Evolutionary conservation across 805 yeast species (phyloP).

Genomic region (Myxozyma neglecta): DNA sequence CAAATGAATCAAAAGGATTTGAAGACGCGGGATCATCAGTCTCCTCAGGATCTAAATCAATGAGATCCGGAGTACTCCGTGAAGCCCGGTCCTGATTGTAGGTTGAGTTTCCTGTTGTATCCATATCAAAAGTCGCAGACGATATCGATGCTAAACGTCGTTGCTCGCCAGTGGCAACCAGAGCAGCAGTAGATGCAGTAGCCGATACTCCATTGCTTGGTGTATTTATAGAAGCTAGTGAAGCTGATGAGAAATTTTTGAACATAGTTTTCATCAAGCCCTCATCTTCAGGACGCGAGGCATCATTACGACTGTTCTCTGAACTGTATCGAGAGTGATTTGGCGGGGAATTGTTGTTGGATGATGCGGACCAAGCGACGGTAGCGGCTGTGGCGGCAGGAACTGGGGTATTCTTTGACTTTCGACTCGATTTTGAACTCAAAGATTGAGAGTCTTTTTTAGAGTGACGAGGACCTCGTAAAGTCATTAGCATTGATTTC

Average conservation of each 20-base stretch:
- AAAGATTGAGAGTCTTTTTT: slow-evolving; percentile 11
- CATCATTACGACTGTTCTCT: not conserved
- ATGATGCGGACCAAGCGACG: slow-evolving; percentile 17
- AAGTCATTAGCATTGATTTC: slow-evolving; percentile 30
- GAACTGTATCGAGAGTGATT: slow-evolving; percentile 2
- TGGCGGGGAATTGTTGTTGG: slow-evolving; percentile 7
- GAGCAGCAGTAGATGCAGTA: slow-evolving; percentile 4
- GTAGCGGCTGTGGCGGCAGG: slow-evolving; percentile 27
- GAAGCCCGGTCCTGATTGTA: slow-evolving; percentile 16
- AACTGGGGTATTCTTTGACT: not conserved
- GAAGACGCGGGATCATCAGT: not conserved
- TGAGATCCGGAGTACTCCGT: not conserved
- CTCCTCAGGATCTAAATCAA: not conserved
- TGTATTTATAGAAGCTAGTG: slow-evolving; percentile 5
- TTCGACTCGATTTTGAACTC: not conserved
- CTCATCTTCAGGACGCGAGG: slow-evolving; percentile 14
- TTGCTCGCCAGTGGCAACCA: not conserved
- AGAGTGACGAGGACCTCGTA: slow-evolving; percentile 22
- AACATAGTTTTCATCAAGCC: slow-evolving; percentile 15
- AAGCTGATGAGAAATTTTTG: slow-evolving; percentile 23
- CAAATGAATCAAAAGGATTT: not conserved
- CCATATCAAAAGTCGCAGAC: not conserved
- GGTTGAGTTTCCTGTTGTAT: not conserved
- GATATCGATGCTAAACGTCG: not conserved
- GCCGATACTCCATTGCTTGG: not conserved